Conservation (phyloP, 2,329 filamentous ascomycete species). For the Fragosphaeria purpurea region DNA sequence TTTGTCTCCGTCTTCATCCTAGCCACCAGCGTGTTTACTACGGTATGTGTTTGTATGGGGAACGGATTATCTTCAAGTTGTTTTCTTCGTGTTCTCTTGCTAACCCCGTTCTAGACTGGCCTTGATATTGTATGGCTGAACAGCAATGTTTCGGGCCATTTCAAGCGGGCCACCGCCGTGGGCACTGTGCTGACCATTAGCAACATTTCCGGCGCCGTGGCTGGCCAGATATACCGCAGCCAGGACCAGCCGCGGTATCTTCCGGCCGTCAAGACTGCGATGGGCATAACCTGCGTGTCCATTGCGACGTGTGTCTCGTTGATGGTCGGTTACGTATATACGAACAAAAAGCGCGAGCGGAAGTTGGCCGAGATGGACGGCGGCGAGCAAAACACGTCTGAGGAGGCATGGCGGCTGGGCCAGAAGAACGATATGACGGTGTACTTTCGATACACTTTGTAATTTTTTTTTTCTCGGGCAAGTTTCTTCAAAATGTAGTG, state of each 20-base stretch:
- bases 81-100: neutral
- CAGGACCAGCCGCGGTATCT: slow-evolving; percentile 3
- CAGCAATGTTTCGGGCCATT: slow-evolving; percentile 8
- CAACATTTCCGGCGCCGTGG: slow-evolving; percentile 4
- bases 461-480: no score
- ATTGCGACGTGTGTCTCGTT: neutral
- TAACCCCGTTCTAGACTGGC: slow-evolving; percentile 1
- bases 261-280: slow-evolving; percentile 1
- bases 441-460: neutral
- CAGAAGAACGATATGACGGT: neutral
- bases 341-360: neutral
- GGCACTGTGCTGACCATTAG: slow-evolving; percentile 6
- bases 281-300: slow-evolving; percentile 7
- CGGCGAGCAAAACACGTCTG: neutral
- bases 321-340: neutral
- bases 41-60: neutral
- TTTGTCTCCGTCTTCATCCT: slow-evolving; percentile 8
- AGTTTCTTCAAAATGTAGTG: no score
- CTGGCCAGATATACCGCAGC: slow-evolving; percentile 8
- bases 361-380: neutral
- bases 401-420: neutral
- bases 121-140: slow-evolving; percentile 10
- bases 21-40: slow-evolving; percentile 6
- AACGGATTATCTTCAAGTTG: no score
- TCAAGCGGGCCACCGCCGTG: slow-evolving; percentile 8